Base-by-base conservation (phyloP, 192 early-diverging fungal genomes). In the Entomortierella parvispora region DNA sequence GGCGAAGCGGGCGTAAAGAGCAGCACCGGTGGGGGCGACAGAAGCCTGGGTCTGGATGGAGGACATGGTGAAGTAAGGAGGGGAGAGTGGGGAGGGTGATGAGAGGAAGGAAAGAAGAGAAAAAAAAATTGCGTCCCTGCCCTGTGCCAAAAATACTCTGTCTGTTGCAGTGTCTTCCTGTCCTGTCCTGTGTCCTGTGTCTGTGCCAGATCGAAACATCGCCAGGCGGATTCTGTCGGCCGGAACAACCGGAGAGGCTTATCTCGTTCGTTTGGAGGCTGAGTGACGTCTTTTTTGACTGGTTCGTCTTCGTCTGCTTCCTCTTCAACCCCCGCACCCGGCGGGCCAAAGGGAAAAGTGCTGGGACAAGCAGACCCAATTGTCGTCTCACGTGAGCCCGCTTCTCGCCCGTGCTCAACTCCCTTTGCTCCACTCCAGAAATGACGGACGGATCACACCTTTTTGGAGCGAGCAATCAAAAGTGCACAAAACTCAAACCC, bases 1-100 rank as follows among this genome's bases (percentile, higher is more conserved):
- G 50, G 86, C 86, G 71, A 84, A 88, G 65, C 86, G 84, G 34
- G 84, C 69, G 55, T 88, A 88, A 31, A 88, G 80, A 45, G 25
- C 29, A 57, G 68, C 81, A 65, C 86, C 86, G 61, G 86, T 83
- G 57, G 83, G 81, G 57, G 72, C 63, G 22, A 72, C 71, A 17
- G 74, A 42, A 60, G 71, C 69, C 61, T 77, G 81, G 44, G 58
- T 67, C 62, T 72, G 74, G 46, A 68, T 40, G 54, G 65, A 52
- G 43, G 60, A 58, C 63, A 65, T 79, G 32, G 28, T 79, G 56
- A 46, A 46, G 17, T 57, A 47, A 45, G 32, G 37, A 31, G 29
- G 10, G 52, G 33, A 55, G 76, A 45, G 75, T 64, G 59, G 57
- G 48, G 68, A 57, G 56, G 10, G 7, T 33, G 57, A 18, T 61